These are phyloP conservation scores for Trametes gibbosa DNA, from an alignment of 768 basidiomycete species.

Conservation along the genomic window DNA sequence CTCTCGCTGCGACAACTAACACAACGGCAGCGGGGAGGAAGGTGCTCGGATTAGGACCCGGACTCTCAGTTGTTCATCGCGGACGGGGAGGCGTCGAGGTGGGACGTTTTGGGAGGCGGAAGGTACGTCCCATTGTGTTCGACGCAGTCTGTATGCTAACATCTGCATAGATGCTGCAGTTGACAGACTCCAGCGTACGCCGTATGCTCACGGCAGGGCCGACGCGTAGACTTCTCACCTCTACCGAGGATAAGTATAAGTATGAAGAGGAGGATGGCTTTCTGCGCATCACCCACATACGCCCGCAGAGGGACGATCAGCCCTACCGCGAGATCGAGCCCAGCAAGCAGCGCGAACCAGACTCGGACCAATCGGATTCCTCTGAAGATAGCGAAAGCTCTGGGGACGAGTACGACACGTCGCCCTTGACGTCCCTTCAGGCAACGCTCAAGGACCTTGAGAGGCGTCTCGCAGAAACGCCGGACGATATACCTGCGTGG, in stretches of 20 bases:
- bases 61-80: constrained; percentile 46
- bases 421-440: constrained; percentile 44
- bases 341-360: constrained; percentile 23
- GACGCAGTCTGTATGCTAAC: background rate
- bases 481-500: constrained; percentile 59
- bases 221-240: constrained; percentile 44
- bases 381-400: constrained; percentile 26
- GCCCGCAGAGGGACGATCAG: constrained; percentile 33
- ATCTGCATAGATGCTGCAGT: constrained; percentile 38
- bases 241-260: constrained; percentile 37
- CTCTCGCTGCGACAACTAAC: constrained; percentile 44
- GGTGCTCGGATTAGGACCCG: constrained; percentile 58
- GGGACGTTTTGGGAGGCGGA: constrained; percentile 33
- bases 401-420: constrained; percentile 27
- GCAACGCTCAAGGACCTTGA: constrained; percentile 58
- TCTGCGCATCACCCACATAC: constrained; percentile 51
- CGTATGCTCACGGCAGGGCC: constrained; percentile 53
- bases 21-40: constrained; percentile 51
- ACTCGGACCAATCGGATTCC: constrained; percentile 36
- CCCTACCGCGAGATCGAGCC: constrained; percentile 52
- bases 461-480: constrained; percentile 46
- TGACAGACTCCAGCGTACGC: constrained; percentile 58
- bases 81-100: constrained; percentile 58
- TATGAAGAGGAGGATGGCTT: constrained; percentile 69
- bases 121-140: constrained; percentile 32